Evolutionary conservation across 177 flowering plant species (phyloP).

Genomic region (Vitis hybrid): DNA sequence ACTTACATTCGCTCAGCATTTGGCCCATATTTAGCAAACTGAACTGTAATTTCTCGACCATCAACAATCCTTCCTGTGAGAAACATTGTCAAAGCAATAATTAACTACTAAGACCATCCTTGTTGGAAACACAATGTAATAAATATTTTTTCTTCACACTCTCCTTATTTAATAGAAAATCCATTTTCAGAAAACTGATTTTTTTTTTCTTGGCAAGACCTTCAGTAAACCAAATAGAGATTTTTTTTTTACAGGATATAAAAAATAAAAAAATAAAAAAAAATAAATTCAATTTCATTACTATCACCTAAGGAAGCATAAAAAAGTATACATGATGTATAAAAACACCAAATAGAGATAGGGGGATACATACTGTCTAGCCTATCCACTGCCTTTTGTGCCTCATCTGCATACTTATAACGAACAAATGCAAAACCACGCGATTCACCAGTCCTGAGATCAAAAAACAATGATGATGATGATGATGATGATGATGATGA

Average conservation of each 20-base stretch:
- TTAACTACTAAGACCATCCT: background rate
- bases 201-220: no score
- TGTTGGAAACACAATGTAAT: background rate
- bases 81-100: background rate
- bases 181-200: no score
- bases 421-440: constrained; percentile 93
- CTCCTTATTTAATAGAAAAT: no score
- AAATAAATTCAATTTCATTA: no score
- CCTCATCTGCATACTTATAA: constrained; percentile 87
- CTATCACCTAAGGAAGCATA: no score
- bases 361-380: constrained; percentile 56
- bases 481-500: background rate
- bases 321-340: background rate
- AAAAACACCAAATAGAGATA: background rate
- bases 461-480: background rate
- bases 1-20: constrained; percentile 88
- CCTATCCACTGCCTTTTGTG: constrained; percentile 81
- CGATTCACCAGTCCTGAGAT: constrained; percentile 81
- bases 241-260: no score
- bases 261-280: background rate
- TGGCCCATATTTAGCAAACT: constrained; percentile 91
- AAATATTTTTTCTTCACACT: background rate
- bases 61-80: constrained; percentile 72
- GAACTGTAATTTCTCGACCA: constrained; percentile 89
- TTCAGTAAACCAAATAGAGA: no score